A percentile compares a stretch with the other conserved stretches of the same genome.
These are phyloP conservation scores for Lasiodiplodia theobromae DNA, from an alignment of 2,329 filamentous ascomycete species.

Conservation along the genomic window DNA sequence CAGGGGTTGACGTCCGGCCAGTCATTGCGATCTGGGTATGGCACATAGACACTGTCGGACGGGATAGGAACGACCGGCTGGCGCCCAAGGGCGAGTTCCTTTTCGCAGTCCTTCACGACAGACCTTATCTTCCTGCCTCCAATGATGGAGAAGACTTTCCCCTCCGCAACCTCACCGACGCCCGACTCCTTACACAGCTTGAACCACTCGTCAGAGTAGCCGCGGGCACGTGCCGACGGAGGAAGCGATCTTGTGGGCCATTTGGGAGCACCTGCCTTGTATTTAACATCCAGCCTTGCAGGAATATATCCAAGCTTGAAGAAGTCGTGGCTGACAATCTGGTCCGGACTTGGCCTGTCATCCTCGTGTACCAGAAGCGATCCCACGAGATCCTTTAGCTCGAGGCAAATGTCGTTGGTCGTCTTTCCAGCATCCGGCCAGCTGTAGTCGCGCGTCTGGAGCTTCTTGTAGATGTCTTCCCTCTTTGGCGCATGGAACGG, in stretches of 20 bases:
- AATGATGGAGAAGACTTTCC: conserved; percentile 55
- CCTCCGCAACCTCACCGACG: conserved; percentile 56
- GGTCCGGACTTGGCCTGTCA: conserved; percentile 75
- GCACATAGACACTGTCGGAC: conserved; percentile 56
- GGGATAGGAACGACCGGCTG: conserved; percentile 59
- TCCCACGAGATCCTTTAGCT: conserved; percentile 80
- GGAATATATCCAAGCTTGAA: conserved; percentile 81
- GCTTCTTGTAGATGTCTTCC: conserved; percentile 80
- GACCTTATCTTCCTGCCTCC: conserved; percentile 57
- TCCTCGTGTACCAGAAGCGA: conserved; percentile 78
- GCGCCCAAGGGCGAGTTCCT: conserved; percentile 55
- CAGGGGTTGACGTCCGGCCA: conserved; percentile 44
- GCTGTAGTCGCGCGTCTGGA: conserved; percentile 76
- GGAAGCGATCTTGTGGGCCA: conserved; percentile 50
- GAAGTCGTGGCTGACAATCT: conserved; percentile 80
- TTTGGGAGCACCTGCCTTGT: conserved; percentile 54
- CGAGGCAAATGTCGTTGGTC: conserved; percentile 74
- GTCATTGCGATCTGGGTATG: conserved; percentile 50
- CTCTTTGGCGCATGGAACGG: conserved; percentile 93
- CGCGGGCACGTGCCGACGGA: conserved; percentile 37
- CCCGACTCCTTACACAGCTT: conserved; percentile 58
- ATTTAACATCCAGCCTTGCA: conserved; percentile 53
- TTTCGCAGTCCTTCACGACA: conserved; percentile 58
- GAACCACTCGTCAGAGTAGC: conserved; percentile 60
- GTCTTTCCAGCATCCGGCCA: conserved; percentile 74